Evolutionary conservation across 345 rosid species (phyloP), one percentile per base, ranked within the genome.

Genomic region (Eucalyptus cladocalyx): DNA sequence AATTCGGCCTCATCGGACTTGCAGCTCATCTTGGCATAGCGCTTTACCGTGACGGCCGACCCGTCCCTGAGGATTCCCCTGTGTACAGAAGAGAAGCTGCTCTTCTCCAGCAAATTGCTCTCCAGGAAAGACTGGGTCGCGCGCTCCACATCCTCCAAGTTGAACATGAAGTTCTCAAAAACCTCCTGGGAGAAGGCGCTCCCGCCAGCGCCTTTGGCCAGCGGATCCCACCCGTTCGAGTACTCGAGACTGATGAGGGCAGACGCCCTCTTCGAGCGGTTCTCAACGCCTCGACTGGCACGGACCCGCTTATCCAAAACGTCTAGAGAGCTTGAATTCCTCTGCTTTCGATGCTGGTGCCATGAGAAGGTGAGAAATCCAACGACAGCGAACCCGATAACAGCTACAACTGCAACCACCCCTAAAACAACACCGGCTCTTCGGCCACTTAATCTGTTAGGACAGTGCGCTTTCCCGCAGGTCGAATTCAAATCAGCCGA

Each of bases 71-170:
- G 92, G n/a, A 91, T 92, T 58, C 99, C 99, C 90, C 94, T 96
- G 89, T 95, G 97, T 80, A 95, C 91, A 9, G 97, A 92, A n/a
- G 96, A 95, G 92, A 96, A 96, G 87, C 90, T 95, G 90, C 94
- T 94, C 95, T 93, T 96, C 69, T 97, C 97, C 92, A 97, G 89
- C 91, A 98, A 87, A 86, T 98, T 98, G 83, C 86, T 88, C 86
- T 97, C 99, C 11, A 96, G 95, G 94, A 98, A 98, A 89, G 97
- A 94, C 89, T 96, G 99, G 18, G 99, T 98, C 21, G 99, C 99
- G 32, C 97, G 96, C 92, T 97, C 98, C 76, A 98, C 96, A 88
- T 97, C 99, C 88, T 98, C 99, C 62, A 98, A 93, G 86, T 97
- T 98, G 93, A 95, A 97, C 98, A 94, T 93, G 91, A 95, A 96